These are phyloP conservation scores for Betula pendula DNA, from an alignment of 306 rosid species.

Conservation along the genomic window DNA sequence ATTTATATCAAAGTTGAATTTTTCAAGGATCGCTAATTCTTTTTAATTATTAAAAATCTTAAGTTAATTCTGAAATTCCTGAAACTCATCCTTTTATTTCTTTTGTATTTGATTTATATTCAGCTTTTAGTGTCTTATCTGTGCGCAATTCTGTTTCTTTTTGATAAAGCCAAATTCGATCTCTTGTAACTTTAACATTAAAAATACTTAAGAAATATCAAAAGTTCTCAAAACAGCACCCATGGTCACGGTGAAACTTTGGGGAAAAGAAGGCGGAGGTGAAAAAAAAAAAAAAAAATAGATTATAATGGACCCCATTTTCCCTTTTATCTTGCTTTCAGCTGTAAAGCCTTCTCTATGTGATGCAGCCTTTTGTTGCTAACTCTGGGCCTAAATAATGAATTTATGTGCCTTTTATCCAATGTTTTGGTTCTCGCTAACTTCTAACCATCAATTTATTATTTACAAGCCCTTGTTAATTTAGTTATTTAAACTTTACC, in stretches of 20 bases:
- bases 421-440: constrained; percentile 7
- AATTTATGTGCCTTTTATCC: not conserved
- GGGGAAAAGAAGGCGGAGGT: not conserved
- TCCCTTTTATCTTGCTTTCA: constrained; percentile 11
- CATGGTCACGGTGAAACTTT: not conserved
- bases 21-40: constrained; percentile 6
- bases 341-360: not conserved
- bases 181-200: not conserved
- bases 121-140: not conserved
- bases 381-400: not conserved
- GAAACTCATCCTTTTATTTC: not conserved
- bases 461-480: not conserved
- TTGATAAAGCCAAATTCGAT: not conserved
- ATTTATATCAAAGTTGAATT: constrained; percentile 1
- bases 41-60: not conserved
- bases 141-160: not conserved
- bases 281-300: too few relatives aligned
- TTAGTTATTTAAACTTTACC: not conserved
- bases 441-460: not conserved
- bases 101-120: not conserved
- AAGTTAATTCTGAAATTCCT: constrained; percentile 4
- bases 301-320: not conserved
- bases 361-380: not conserved
- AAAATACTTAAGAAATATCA: too few relatives aligned
- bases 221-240: not conserved